phyloP scores from a whole-genome alignment of 2,329 filamentous ascomycete species.

The Calonectria pauciramosa region DNA sequence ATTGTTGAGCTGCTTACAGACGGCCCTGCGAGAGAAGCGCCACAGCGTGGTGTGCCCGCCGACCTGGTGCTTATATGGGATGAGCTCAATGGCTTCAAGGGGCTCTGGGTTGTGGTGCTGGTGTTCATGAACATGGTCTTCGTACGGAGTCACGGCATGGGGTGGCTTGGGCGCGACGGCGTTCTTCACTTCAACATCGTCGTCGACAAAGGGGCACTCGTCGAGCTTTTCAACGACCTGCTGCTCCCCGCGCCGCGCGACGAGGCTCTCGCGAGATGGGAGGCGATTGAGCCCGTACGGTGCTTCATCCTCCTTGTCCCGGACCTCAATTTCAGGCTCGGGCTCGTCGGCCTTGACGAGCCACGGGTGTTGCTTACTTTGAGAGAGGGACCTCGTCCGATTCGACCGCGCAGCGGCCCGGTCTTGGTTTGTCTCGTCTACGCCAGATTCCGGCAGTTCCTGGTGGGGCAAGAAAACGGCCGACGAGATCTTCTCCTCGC shows the following conservation, averaged over 20 bases:
- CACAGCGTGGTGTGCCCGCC: slow-evolving; percentile 97
- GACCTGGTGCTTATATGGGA: slow-evolving; percentile 97
- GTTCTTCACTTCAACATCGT: slow-evolving; percentile 57
- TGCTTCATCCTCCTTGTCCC: slow-evolving; percentile 38
- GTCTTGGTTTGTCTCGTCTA: slow-evolving; percentile 49
- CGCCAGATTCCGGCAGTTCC: slow-evolving; percentile 57
- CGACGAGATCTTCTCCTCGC: slow-evolving; percentile 89
- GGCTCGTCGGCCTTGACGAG: slow-evolving; percentile 70
- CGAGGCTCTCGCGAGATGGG: slow-evolving; percentile 48
- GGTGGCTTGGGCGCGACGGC: slow-evolving; percentile 49
- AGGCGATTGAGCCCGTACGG: slow-evolving; percentile 42
- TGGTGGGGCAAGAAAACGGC: slow-evolving; percentile 87
- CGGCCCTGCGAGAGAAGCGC: slow-evolving; percentile 92
- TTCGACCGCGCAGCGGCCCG: slow-evolving; percentile 58
- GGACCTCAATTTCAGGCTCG: slow-evolving; percentile 50
- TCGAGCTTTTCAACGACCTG: slow-evolving; percentile 52
- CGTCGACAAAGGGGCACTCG: slow-evolving; percentile 55
- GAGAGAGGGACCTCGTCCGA: slow-evolving; percentile 60
- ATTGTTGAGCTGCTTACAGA: slow-evolving; percentile 98
- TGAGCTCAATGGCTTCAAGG: slow-evolving; percentile 92
- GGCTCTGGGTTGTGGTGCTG: slow-evolving; percentile 70
- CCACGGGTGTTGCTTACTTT: slow-evolving; percentile 63
- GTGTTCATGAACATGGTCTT: slow-evolving; percentile 66
- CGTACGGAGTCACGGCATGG: slow-evolving; percentile 57
- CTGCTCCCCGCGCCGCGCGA: slow-evolving; percentile 49